Evolutionary conservation across 2,329 filamentous ascomycete species (phyloP), one percentile per base, ranked within the genome.

Genomic region (Hypoxylon sp.): DNA sequence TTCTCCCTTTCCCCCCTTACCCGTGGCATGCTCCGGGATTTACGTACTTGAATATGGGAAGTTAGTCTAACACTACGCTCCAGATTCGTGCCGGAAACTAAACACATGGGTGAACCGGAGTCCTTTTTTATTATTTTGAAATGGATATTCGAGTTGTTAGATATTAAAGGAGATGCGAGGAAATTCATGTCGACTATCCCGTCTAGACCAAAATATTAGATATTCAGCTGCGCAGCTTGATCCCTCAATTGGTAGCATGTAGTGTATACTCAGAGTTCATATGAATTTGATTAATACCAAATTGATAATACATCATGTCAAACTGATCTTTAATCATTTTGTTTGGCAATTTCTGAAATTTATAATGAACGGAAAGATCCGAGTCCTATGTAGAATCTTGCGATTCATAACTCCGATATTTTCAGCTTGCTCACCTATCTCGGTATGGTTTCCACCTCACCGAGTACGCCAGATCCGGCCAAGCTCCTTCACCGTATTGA

Each of bases 61-160:
- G 50, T 35, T 8, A n/a, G 13, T 19, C 47, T 60, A 29, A 60
- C 26, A 19, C 3, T 3, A 10, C n/a, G 11, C 9, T 35, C 10
- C 42, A 79, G 78, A 29, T 75, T 79, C 37, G 73, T 80, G 1
- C 48, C 70, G n/a, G 74, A 68, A 1, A 66, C 31, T 29, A 80
- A 80, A 62, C 78, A 80, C 29, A 80, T 80, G 79, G 78, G 79
- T 3, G 79, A 80, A 62, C 78, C 78, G 4, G 72, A 75, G 17
- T 77, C 76, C 1, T 79, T 79, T 58, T 52, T 66, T 31, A 69
- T 80, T 24, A 77, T 79, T 44, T 55, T 80, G 26, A 35, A 69
- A n/a, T 80, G 78, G 77, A 69, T 81, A 5, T 76, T 78, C 44
- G 69, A 73, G 51, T 9, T 80, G n/a, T 57, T 80, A 3, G 78